These are phyloP conservation scores for Gigaspora rosea DNA, from an alignment of 192 early-diverging fungal species.

Conservation along the genomic window DNA sequence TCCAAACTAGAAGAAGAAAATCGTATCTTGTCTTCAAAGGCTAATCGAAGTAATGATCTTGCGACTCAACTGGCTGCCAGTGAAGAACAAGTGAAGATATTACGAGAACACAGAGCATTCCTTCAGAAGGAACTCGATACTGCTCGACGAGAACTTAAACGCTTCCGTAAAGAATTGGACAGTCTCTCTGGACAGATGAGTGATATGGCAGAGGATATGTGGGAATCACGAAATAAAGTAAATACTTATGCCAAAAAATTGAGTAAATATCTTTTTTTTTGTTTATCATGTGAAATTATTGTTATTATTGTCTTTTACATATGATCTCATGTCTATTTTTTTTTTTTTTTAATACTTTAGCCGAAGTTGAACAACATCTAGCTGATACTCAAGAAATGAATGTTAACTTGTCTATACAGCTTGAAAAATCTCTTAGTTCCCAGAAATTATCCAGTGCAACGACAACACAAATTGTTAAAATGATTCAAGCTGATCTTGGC, in stretches of 20 bases:
- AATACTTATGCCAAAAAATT: constrained; percentile 55
- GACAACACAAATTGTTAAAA: constrained; percentile 60
- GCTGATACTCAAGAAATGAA: constrained; percentile 58
- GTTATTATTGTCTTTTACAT: not conserved
- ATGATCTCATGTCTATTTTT: not conserved
- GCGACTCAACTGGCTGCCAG: constrained; percentile 38
- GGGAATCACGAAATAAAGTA: constrained; percentile 55
- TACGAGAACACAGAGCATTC: constrained; percentile 50
- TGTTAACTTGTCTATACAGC: constrained; percentile 51
- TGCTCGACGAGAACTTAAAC: constrained; percentile 51
- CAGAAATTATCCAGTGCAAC: constrained; percentile 59
- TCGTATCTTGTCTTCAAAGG: constrained; percentile 38
- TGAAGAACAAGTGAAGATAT: constrained; percentile 42
- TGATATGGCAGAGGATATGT: constrained; percentile 61
- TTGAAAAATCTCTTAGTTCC: constrained; percentile 53
- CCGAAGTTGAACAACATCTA: constrained; percentile 59
- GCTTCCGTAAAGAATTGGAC: constrained; percentile 60
- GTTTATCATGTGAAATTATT: not conserved
- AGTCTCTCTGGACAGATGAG: constrained; percentile 56
- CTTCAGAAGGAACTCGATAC: constrained; percentile 53
- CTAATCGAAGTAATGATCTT: constrained; percentile 38
- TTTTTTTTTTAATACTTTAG: constrained; percentile 32
- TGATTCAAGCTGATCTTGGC: constrained; percentile 58
- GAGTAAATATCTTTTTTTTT: constrained; percentile 33
- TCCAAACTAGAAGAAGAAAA: constrained; percentile 45